A percentile compares a stretch with the other conserved stretches of the same genome.
Conservation (phyloP, 75 land plant species). For the Selaginella moellendorffii region DNA sequence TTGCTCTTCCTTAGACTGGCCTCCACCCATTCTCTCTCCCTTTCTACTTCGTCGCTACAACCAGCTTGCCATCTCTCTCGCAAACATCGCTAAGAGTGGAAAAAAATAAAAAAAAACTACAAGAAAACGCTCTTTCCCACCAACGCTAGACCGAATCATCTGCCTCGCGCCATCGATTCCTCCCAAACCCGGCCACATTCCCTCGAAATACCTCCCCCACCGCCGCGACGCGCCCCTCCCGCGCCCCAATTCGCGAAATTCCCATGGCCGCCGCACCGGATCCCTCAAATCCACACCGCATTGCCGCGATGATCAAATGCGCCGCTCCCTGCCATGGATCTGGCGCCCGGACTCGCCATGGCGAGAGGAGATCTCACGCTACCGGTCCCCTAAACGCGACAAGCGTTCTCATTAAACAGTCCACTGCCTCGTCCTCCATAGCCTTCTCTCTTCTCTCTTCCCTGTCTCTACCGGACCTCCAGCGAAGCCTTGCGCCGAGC, state of each 20-base stretch:
- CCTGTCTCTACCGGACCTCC: neutral
- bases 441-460: too few relatives aligned
- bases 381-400: too few relatives aligned
- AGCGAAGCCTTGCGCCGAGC: too few relatives aligned
- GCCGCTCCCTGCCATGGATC: neutral
- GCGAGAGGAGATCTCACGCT: too few relatives aligned
- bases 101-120: too few relatives aligned
- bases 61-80: too few relatives aligned
- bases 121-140: too few relatives aligned
- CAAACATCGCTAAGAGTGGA: too few relatives aligned
- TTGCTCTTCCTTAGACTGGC: constrained; percentile 5
- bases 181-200: neutral
- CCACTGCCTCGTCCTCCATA: neutral
- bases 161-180: too few relatives aligned
- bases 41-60: too few relatives aligned
- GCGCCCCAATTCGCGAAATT: neutral
- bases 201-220: neutral
- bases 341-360: neutral
- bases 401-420: neutral
- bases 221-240: neutral
- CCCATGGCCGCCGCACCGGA: neutral
- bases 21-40: neutral
- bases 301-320: neutral
- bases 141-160: too few relatives aligned
- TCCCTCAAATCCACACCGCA: neutral